These are phyloP conservation scores for Citrus cavaleriei DNA, from an alignment of 345 rosid genomes.

Conservation along the genomic window DNA sequence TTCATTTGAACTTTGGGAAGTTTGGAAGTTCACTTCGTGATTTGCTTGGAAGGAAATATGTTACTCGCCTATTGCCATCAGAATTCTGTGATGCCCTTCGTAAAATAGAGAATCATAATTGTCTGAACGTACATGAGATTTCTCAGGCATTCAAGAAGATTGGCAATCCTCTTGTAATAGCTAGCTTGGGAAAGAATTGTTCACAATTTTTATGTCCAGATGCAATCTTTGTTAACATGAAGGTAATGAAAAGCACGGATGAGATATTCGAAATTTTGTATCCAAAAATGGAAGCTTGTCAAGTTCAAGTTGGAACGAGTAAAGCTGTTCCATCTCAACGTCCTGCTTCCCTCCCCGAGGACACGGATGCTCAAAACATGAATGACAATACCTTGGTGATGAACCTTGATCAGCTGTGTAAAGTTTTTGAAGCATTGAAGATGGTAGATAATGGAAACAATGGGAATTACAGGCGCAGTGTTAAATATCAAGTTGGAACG, in stretches of 20 bases:
- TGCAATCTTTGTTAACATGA: slow-evolving; percentile 33
- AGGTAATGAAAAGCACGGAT: slow-evolving; percentile 9
- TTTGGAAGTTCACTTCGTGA: slow-evolving; percentile 5
- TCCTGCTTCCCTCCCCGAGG: not conserved
- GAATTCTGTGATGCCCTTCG: slow-evolving; percentile 12
- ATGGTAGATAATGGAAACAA: too few relatives aligned
- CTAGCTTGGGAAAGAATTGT: not conserved
- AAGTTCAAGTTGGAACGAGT: not conserved
- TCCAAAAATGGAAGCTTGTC: not conserved
- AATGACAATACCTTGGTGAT: not conserved
- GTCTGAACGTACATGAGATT: not conserved
- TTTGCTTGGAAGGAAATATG: slow-evolving; percentile 12
- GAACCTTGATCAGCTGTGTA: not conserved
- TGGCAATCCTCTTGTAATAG: slow-evolving; percentile 31
- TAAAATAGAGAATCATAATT: not conserved
- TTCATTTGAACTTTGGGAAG: slow-evolving; percentile 29
- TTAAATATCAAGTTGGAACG: not conserved
- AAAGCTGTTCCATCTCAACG: not conserved
- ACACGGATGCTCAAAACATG: not conserved
- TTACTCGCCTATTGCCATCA: slow-evolving; percentile 19
- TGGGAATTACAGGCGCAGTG: too few relatives aligned
- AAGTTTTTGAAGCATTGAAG: not conserved
- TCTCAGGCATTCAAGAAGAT: slow-evolving; percentile 27
- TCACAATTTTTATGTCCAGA: not conserved
- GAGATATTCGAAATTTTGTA: not conserved